Percentiles rank a stretch among this genome's conserved stretches.
phyloP scores from a whole-genome alignment of 352 stramenopile species.

The Pythium guiyangense region DNA sequence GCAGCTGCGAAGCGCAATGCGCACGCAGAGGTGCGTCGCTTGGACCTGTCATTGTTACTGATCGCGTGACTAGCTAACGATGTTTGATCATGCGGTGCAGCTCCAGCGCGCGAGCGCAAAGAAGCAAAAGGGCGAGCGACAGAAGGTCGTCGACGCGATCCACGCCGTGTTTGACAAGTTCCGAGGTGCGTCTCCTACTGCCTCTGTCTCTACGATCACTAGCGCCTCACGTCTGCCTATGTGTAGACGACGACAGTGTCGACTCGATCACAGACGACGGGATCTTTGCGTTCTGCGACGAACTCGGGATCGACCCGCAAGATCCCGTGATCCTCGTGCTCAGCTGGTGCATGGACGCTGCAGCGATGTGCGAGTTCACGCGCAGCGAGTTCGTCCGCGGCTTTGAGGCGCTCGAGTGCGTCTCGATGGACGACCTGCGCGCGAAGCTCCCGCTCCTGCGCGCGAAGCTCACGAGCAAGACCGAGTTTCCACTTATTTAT shows the following conservation, averaged over 20 bases:
- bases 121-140: conserved; percentile 40
- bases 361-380: conserved; percentile 77
- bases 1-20: background rate
- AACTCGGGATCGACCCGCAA: conserved; percentile 66
- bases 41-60: background rate
- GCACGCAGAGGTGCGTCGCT: background rate
- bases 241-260: conserved; percentile 56
- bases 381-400: conserved; percentile 65
- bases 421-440: conserved; percentile 48
- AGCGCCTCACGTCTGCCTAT: no score
- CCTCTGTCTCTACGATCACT: no score
- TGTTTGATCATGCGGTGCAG: background rate
- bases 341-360: conserved; percentile 74
- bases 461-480: conserved; percentile 33
- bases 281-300: conserved; percentile 67
- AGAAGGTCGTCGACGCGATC: conserved; percentile 34
- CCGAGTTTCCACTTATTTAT: conserved; percentile 80
- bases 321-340: conserved; percentile 79
- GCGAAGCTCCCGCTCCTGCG: conserved; percentile 46
- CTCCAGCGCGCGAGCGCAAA: conserved; percentile 27
- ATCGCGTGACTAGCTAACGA: no score
- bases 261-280: conserved; percentile 78
- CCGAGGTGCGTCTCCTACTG: no score
- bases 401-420: conserved; percentile 65
- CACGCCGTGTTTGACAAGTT: conserved; percentile 59